These are phyloP conservation scores for Nakaseomyces glabratus DNA, from an alignment of 1,139 yeast genomes.

Conservation along the genomic window DNA sequence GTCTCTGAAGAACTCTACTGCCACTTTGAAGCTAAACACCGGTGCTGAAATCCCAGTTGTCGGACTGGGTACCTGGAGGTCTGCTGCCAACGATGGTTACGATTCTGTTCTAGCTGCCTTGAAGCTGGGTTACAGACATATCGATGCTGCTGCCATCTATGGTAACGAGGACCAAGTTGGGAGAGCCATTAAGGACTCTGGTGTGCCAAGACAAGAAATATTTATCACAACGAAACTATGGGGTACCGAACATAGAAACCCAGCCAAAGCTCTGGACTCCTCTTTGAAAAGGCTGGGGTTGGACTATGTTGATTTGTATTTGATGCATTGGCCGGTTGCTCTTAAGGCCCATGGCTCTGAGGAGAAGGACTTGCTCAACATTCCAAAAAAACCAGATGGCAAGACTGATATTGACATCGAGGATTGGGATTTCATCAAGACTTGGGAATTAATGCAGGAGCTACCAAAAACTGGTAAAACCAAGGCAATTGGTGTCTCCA, in stretches of 20 bases:
- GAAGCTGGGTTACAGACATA: conserved; percentile 64
- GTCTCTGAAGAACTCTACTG: conserved; percentile 4
- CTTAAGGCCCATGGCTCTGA: conserved; percentile 37
- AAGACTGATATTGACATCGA: conserved; percentile 32
- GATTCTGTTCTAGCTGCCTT: conserved; percentile 56
- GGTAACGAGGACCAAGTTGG: conserved; percentile 65
- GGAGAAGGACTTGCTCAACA: conserved; percentile 30
- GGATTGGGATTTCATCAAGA: conserved; percentile 50
- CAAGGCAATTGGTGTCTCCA: conserved; percentile 70
- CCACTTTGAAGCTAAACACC: conserved; percentile 42
- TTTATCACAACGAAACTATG: conserved; percentile 77
- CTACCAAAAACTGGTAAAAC: conserved; percentile 45
- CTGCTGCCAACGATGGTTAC: conserved; percentile 50
- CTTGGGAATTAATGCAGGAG: conserved; percentile 61
- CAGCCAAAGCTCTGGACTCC: conserved; percentile 47
- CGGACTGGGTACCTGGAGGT: conserved; percentile 77
- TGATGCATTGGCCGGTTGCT: conserved; percentile 81
- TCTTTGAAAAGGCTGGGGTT: conserved; percentile 59
- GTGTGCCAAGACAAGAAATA: conserved; percentile 59
- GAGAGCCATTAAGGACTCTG: conserved; percentile 52
- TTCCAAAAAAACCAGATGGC: conserved; percentile 39
- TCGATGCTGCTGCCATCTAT: conserved; percentile 68
- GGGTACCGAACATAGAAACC: conserved; percentile 56
- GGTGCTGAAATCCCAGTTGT: conserved; percentile 59
- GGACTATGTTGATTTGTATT: conserved; percentile 73